Percentiles rank a stretch among this genome's conserved stretches.
Evolutionary conservation across 805 yeast species (phyloP).

Genomic region (Cyberlindnera nakhonratchasimensis): DNA sequence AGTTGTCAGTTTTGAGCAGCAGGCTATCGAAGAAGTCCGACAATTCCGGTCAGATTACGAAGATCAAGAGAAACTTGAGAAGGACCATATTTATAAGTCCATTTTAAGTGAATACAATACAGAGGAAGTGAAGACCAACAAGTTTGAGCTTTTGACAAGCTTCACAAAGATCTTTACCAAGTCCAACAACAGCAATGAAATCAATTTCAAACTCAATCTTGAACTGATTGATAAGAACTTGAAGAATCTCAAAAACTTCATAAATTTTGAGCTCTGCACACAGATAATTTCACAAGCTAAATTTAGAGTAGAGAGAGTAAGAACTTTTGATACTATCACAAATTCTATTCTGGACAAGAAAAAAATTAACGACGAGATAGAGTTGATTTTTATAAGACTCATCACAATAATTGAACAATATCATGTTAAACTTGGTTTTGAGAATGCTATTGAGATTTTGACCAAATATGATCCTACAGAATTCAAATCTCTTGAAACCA

Average conservation of each 20-base stretch:
- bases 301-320: constrained; percentile 55
- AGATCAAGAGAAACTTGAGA: constrained; percentile 35
- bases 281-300: constrained; percentile 68
- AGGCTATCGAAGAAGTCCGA: constrained; percentile 26
- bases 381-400: constrained; percentile 65
- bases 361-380: constrained; percentile 37
- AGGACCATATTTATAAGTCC: constrained; percentile 41
- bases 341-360: constrained; percentile 30
- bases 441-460: constrained; percentile 68
- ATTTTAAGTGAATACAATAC: constrained; percentile 37
- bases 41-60: constrained; percentile 27
- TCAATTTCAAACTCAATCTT: constrained; percentile 73
- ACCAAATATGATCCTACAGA: constrained; percentile 64
- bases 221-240: constrained; percentile 74
- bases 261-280: constrained; percentile 78
- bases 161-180: constrained; percentile 58
- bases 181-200: constrained; percentile 33
- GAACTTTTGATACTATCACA: constrained; percentile 34
- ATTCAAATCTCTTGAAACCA: constrained; percentile 33
- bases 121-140: constrained; percentile 32
- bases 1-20: constrained; percentile 29
- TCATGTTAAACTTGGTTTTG: constrained; percentile 86
- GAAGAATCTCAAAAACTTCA: constrained; percentile 68
- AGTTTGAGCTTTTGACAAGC: constrained; percentile 57
- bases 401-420: constrained; percentile 58